Conservation (phyloP, 2,329 filamentous ascomycete species). For the Dendrostoma leiphaemia region DNA sequence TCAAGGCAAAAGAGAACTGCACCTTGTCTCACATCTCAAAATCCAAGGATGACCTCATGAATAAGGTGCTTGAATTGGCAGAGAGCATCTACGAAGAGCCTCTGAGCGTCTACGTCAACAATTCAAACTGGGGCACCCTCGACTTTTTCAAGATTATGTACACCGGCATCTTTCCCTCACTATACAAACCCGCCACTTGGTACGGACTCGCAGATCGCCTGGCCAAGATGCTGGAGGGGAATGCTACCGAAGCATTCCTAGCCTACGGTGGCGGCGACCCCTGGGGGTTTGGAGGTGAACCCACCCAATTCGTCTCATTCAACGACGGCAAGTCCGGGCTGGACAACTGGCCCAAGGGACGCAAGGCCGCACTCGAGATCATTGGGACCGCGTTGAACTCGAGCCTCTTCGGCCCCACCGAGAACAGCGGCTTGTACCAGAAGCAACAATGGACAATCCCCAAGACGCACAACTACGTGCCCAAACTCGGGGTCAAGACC, state of each 20-base stretch:
- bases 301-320: constrained; percentile 26
- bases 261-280: constrained; percentile 28
- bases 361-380: constrained; percentile 31
- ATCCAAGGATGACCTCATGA: constrained; percentile 33
- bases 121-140: constrained; percentile 35
- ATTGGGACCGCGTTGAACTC: constrained; percentile 32
- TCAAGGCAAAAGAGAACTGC: constrained; percentile 46
- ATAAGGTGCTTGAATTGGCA: constrained; percentile 32
- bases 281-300: constrained; percentile 25
- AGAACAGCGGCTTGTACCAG: constrained; percentile 25
- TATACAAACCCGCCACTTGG: constrained; percentile 40
- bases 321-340: constrained; percentile 32
- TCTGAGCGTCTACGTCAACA: constrained; percentile 41
- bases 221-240: constrained; percentile 35
- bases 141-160: constrained; percentile 34
- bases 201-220: constrained; percentile 33
- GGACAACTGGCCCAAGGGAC: constrained; percentile 32
- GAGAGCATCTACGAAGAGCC: constrained; percentile 36
- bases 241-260: constrained; percentile 36
- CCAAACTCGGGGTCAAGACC: constrained; percentile 33
- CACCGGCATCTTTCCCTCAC: constrained; percentile 35
- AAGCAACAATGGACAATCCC: constrained; percentile 31
- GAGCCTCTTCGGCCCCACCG: constrained; percentile 29
- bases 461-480: constrained; percentile 28
- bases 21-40: constrained; percentile 35